Evolutionary conservation across 2,329 filamentous ascomycete genomes (phyloP), one percentile per base, ranked within the genome.

Genomic region (Pseudogymnoascus verrucosus): DNA sequence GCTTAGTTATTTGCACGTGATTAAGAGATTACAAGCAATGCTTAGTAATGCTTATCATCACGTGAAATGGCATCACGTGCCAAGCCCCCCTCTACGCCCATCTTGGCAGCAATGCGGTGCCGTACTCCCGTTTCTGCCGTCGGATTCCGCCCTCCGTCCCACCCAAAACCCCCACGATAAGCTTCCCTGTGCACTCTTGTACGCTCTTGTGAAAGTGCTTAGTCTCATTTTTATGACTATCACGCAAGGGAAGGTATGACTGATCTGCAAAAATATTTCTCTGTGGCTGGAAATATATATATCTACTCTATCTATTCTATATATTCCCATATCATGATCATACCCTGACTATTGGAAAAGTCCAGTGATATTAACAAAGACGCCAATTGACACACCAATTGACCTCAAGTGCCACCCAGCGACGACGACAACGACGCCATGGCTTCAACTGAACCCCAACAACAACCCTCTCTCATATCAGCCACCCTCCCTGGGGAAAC

Each of bases 401-500:
- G 26, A 34, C 47, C 1, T n/a, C 21, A n/a, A 54, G 16, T 31
- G 23, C 26, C 6, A 47, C 42, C 8, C 3, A 40, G n/a, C 7
- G 39, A 19, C 7, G n/a, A 40, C 37, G 5, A 36, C 34, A 11
- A 42, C n/a, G 21, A n/a, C 23, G 23, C 44, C 44, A 51, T 51
- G 44, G 44, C 44, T 28, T 57, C 51, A 28, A 57, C 51, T 7
- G 28, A 57, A 4, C 26, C 28, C 16, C 51, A 34, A 51, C 26
- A 16, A 26, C 23, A 19, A 19, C 19, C 23, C 51, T 57, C 28
- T 16, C 51, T 57, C 51, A 34, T 34, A 77, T 78, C 78, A 60
- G 73, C 75, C 16, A 63, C 75, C 2, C 73, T 77, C 1, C 76
- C 76, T 0, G 75, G 75, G 1, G 76, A 76, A 5, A 78, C 76